Evolutionary conservation across 176 grass and related monocot species (phyloP), one percentile per base, ranked within the genome.

Genomic region (Pharus latifolius): DNA sequence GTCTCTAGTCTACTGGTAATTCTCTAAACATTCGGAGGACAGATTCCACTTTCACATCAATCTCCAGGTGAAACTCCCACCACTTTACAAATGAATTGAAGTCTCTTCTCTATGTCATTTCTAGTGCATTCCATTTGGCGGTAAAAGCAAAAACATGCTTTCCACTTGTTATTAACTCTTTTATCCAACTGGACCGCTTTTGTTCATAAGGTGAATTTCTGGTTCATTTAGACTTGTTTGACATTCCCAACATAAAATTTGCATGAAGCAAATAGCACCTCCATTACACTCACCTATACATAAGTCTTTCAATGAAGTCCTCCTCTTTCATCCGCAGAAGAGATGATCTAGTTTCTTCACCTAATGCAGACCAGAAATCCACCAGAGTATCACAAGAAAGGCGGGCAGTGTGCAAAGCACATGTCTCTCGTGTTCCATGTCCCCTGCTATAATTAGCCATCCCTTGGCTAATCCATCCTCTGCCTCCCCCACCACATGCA

Each of bases 401-500:
- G 63, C 72, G 74, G 25, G 90, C 89, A 74, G 95, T 93, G 73
- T 98, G 95, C 57, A 98, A 75, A 81, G 90, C 95, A 88, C 95
- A 98, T 4, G 80, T 88, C 74, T 98, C 95, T 67, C 90, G 80
- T 43, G 68, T 91, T 76, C 84, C 90, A 78, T 90, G 72, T 18
- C 86, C 93, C 69, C 84, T 83, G 29, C 74, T 88, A 75, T 88
- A 98, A 33, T 75, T 87, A 77, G 80, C 70, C 58, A 92, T 70
- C 17, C 87, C 87, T 84, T 87, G 88, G 81, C 90, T 98, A 75
- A 98, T 98, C 95, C 95, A 98, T 73, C 95, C 95, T 78, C 90
- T 88, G 55, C 87, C 90, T 63, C 80, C 84, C 20, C 78, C 95
- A 81, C 95, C 95, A 81, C 95, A 98, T 23, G 95, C 95, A 78